Conservation (phyloP, 169 alveolate species). For the Plasmodium vivax region DNA sequence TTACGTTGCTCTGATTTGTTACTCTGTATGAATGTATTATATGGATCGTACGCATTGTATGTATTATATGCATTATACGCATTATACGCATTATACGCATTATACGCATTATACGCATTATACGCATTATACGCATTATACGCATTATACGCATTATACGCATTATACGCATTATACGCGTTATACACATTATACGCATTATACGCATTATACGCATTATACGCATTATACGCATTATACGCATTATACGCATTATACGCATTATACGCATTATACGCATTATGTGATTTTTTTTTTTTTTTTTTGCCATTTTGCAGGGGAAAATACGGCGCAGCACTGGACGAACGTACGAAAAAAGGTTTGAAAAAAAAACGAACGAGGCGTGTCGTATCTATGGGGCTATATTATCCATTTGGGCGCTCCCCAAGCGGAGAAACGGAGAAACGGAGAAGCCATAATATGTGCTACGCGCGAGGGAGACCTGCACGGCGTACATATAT, state of each 20-base stretch:
- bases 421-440: not conserved
- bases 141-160: too few relatives aligned
- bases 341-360: not conserved
- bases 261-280: not conserved
- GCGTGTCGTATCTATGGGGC: not conserved
- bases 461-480: not conserved
- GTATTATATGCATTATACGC: not conserved
- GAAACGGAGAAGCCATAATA: not conserved
- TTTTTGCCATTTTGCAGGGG: not conserved
- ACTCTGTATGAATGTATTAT: not conserved
- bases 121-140: too few relatives aligned
- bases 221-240: too few relatives aligned
- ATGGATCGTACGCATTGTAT: too few relatives aligned
- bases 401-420: not conserved
- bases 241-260: too few relatives aligned
- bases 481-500: not conserved
- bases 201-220: too few relatives aligned
- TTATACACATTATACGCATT: too few relatives aligned
- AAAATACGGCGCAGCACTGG: not conserved
- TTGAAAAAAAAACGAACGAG: not conserved
- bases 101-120: too few relatives aligned
- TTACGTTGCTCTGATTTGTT: not conserved
- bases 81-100: too few relatives aligned
- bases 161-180: too few relatives aligned
- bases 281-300: not conserved